Evolutionary conservation across 768 basidiomycete species (phyloP).

Genomic region (Russula lepida): DNA sequence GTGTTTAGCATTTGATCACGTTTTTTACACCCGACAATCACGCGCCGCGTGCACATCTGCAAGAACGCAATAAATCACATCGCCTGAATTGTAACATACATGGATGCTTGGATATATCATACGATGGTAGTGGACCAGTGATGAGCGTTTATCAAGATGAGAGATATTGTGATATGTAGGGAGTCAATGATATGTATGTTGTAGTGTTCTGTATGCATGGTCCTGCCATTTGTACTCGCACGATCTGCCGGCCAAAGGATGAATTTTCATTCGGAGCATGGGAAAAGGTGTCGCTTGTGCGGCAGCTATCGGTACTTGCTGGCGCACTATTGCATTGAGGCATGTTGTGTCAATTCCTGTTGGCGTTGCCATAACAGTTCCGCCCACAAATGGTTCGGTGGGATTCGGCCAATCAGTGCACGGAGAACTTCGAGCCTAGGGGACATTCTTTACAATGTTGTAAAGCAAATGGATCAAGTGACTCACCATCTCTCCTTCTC

Average conservation of each 20-base stretch:
- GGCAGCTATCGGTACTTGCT: background rate
- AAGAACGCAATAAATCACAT: conserved; percentile 13
- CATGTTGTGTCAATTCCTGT: conserved; percentile 32
- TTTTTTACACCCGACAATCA: background rate
- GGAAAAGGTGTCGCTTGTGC: conserved; percentile 16
- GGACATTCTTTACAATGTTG: background rate
- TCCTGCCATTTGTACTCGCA: conserved; percentile 16
- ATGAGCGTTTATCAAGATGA: conserved; percentile 16
- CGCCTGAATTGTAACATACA: conserved; percentile 16
- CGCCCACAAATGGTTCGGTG: conserved; percentile 89
- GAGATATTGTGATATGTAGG: conserved; percentile 4
- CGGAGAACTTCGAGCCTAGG: conserved; percentile 77
- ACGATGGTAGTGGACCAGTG: conserved; percentile 12
- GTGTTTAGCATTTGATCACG: too few species aligned
- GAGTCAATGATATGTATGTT: conserved; percentile 12
- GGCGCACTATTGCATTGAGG: background rate
- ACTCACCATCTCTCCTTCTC: conserved; percentile 82
- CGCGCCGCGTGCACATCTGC: too few species aligned
- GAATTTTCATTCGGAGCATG: background rate
- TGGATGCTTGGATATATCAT: conserved; percentile 10
- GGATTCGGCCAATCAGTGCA: conserved; percentile 81
- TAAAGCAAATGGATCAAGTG: background rate
- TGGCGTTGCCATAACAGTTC: conserved; percentile 85
- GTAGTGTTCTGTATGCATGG: conserved; percentile 9
- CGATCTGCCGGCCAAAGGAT: background rate